These are phyloP conservation scores for Coprinopsis strossmayeri DNA, from an alignment of 768 basidiomycete species.

Conservation along the genomic window DNA sequence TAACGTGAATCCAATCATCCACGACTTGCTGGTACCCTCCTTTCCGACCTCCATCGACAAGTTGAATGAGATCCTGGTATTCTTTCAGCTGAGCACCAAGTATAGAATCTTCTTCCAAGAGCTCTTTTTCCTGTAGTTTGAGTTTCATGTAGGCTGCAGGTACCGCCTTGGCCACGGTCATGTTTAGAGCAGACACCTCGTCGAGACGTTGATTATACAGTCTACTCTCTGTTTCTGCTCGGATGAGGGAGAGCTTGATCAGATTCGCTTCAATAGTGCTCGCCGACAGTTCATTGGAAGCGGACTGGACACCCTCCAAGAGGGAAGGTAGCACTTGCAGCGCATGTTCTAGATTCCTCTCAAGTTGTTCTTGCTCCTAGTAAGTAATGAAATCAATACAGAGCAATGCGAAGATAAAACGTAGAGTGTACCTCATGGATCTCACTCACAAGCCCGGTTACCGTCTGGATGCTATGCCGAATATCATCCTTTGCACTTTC, in stretches of 20 bases:
- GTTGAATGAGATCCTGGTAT: conserved; percentile 32
- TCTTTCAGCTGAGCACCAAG: conserved; percentile 34
- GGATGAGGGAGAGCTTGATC: conserved; percentile 41
- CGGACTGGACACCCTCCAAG: conserved; percentile 23
- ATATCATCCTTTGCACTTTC: background rate
- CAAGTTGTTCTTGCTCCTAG: conserved; percentile 13
- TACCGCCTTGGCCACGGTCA: conserved; percentile 28
- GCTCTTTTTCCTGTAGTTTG: conserved; percentile 25
- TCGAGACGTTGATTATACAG: conserved; percentile 31
- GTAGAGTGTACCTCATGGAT: background rate
- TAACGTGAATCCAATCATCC: conserved; percentile 40
- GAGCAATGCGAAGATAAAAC: background rate
- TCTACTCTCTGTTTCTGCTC: conserved; percentile 28
- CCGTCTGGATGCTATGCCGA: background rate
- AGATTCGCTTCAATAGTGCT: conserved; percentile 41
- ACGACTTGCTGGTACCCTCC: conserved; percentile 40
- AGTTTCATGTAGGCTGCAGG: conserved; percentile 24
- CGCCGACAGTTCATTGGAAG: conserved; percentile 33
- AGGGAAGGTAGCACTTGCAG: conserved; percentile 22
- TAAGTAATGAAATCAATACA: background rate
- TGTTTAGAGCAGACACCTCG: conserved; percentile 11
- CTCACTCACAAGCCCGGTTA: background rate
- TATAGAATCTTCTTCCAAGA: conserved; percentile 28
- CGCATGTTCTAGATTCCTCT: conserved; percentile 21
- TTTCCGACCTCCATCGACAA: conserved; percentile 31